Evolutionary conservation across 305 asterid genomes (phyloP), one percentile per base, ranked within the genome.

Genomic region (Fraxinus latifolia): DNA sequence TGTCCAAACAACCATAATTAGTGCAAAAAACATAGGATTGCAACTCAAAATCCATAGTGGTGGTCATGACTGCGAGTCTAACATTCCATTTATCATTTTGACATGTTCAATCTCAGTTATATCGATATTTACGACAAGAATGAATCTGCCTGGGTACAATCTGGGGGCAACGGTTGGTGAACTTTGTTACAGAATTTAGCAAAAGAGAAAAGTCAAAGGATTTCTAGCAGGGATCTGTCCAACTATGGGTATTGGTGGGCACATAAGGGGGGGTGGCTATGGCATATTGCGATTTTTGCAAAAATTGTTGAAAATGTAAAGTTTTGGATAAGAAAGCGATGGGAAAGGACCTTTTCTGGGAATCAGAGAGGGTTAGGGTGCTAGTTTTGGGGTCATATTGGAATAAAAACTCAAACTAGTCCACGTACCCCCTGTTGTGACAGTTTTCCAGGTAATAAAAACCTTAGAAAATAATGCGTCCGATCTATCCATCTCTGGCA

Each of bases 301-400:
- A 68, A 39, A 3, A 31, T 84, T 4, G 80, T 82, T 0, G 91
- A 90, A 85, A 14, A 15, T 90, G 90, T 4, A 37, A 76, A 15
- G 70, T 90, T 25, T 42, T 83, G 2, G 91, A 89, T 6, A 19
- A 85, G 70, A 39, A 71, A 27, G 34, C 82, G 0, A 86, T 83
- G 85, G 89, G 87, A 0, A 85, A 86, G 19, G 89, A 83, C 32
- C 60, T 83, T 0, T 82, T 86, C 17, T 89, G 90, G 90, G 91
- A 90, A 89, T 87, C 6, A 74, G 80, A 0, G 91, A 89, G 0
- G 91, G 91, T 33, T 88, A 88, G 5, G 89, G 86, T 6, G 86
- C 89, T 3, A 89, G 92, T 72, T 89, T 89, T 36, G 86, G 89
- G 1, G 88, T 89, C 0, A 53, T 87, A 1, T 21, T 86, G 3